Evolutionary conservation across 2,329 filamentous ascomycete species (phyloP), one percentile per base, ranked within the genome.

Genomic region (Mariannaea elegans): DNA sequence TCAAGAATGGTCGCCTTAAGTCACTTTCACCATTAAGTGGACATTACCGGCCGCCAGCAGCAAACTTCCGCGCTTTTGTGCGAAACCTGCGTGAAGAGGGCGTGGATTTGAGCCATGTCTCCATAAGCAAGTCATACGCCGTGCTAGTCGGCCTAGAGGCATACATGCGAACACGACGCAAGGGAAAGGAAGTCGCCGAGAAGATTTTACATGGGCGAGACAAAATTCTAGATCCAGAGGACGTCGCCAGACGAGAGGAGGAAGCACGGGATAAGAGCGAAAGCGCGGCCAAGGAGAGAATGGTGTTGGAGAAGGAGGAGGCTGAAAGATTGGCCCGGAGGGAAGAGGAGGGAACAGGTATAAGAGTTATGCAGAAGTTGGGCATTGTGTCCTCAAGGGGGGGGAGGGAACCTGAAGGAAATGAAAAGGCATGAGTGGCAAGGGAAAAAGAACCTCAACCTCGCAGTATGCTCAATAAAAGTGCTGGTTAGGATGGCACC

Each of bases 21-120:
- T 89, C 87, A 49, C 80, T 96, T 8, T 91, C 89, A 4, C 93
- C 85, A 2, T 77, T 87, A 1, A 89, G 86, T 68, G 93, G 93
- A 0, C 93, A 97, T 76, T 97, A 97, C 73, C 87, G 93, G 1
- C 93, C 93, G 0, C 92, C 93, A 0, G 87, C 91, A 4, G 85
- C 87, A 61, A 97, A 94, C 72, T 97, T 97, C 72, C 87, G 90
- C 27, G 88, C 90, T 1, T 97, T 97, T 70, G 85, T 97, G 2
- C 86, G 88, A 62, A 88, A 83, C 8, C 81, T 97, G 4, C 87
- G 88, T 66, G 87, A 89, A 1, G 85, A 85, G 29, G 90, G 90
- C 1, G 93, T 90, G 1, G 93, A 97, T 74, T 91, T 94, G 85
- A 87, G 84, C 13, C 88, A 86, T 23, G 88, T 96, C 10, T 90